Conservation (phyloP, 805 yeast species). For the Saturnispora zaruensis region DNA sequence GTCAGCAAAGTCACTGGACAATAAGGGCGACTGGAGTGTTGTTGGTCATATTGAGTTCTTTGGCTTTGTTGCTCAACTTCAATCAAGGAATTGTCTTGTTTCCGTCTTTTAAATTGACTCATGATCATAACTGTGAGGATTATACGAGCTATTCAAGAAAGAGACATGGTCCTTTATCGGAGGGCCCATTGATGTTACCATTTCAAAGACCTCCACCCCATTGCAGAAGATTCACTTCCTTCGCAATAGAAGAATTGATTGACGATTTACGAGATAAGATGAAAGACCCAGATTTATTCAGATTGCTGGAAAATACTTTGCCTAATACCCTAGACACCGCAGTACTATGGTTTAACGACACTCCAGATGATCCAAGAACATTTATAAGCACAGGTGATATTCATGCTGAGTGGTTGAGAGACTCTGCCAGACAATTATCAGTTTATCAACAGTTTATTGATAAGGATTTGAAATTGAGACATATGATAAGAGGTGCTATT, state of each 20-base stretch:
- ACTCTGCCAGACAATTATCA: constrained; percentile 73
- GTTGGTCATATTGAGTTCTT: neutral
- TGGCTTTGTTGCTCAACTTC: neutral
- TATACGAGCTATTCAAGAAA: constrained; percentile 52
- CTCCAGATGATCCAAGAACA: constrained; percentile 39
- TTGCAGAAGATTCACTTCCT: constrained; percentile 67
- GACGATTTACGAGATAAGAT: constrained; percentile 42
- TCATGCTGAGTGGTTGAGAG: constrained; percentile 89
- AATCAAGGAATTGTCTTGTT: neutral
- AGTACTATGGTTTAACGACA: constrained; percentile 53
- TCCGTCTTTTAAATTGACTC: neutral
- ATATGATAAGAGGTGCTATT: constrained; percentile 68
- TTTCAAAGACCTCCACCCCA: constrained; percentile 64
- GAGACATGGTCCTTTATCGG: constrained; percentile 48
- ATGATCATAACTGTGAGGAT: constrained; percentile 40
- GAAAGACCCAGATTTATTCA: constrained; percentile 55
- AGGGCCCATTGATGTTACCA: constrained; percentile 51
- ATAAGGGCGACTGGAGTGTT: neutral
- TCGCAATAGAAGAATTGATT: constrained; percentile 53
- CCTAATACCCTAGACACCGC: constrained; percentile 90
- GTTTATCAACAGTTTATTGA: constrained; percentile 59
- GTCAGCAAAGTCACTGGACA: neutral
- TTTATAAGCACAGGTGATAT: constrained; percentile 89
- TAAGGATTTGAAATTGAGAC: constrained; percentile 40
- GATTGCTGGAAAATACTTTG: constrained; percentile 71